These are phyloP conservation scores for Plantago coronopus DNA, from an alignment of 305 asterid genomes.

Conservation along the genomic window DNA sequence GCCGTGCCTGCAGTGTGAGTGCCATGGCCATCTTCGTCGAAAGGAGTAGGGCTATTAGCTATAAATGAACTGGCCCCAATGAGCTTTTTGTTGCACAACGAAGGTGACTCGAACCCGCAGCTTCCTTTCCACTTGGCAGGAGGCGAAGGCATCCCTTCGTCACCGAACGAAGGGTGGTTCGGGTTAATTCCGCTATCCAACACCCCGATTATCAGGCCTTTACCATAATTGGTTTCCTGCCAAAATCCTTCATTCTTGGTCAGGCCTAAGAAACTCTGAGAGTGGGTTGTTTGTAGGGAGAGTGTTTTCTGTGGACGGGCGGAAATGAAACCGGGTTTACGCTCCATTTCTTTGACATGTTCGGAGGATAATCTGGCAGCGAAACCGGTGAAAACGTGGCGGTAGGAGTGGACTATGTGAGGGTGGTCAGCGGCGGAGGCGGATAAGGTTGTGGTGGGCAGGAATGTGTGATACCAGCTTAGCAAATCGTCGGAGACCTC, in stretches of 20 bases:
- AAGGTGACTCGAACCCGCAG: constrained; percentile 34
- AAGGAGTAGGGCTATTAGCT: constrained; percentile 14
- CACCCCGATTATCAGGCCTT: constrained; percentile 49
- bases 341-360: constrained; percentile 31
- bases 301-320: constrained; percentile 32
- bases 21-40: constrained; percentile 47
- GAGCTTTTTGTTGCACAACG: constrained; percentile 48
- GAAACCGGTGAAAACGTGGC: constrained; percentile 45
- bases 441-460: constrained; percentile 22
- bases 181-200: constrained; percentile 43
- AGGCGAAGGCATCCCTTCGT: constrained; percentile 50
- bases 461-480: constrained; percentile 35
- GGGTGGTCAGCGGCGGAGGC: constrained; percentile 18
- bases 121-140: constrained; percentile 60
- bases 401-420: constrained; percentile 29
- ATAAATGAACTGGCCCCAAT: constrained; percentile 47
- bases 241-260: constrained; percentile 38
- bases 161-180: constrained; percentile 52
- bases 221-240: constrained; percentile 40
- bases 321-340: constrained; percentile 30
- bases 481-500: constrained; percentile 29
- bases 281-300: constrained; percentile 43
- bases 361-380: constrained; percentile 33
- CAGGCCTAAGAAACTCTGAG: constrained; percentile 47
- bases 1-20: constrained; percentile 58